Evolutionary conservation across 2,329 filamentous ascomycete species (phyloP), one percentile per base, ranked within the genome.

Genomic region (Stemphylium vesicarium): DNA sequence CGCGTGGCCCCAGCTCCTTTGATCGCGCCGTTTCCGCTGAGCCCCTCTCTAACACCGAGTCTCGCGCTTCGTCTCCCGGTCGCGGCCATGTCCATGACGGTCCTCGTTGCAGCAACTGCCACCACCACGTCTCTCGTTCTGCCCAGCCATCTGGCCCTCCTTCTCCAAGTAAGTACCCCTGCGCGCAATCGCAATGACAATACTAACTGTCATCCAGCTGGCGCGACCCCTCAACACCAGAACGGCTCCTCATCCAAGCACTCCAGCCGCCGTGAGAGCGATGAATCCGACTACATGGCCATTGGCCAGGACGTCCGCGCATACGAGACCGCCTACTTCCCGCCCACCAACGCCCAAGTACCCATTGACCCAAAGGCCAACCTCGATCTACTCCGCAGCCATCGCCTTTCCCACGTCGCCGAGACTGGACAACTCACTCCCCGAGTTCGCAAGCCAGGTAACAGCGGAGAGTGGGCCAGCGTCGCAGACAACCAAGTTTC

Each of bases 361-460:
- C 65, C 71, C 29, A 61, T 66, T 24, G 71, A 75, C 52, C 72
- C 73, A 15, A 68, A 68, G n/a, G 68, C 64, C 20, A 70, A 75
- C 48, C 70, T 75, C 32, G 69, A 74, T 38, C 66, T 80, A 22
- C 76, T 81, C 50, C 74, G 80, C 50, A 79, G 66, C 53, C 79
- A 81, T 59, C 79, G 80, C 29, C 67, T 79, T 49, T 81, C 80
- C 5, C 80, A 81, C 58, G 79, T 79, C 29, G 80, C 80, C 15
- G 80, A 82, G 65, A 82, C 78, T 32, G 80, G 80, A 13, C 80
- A 81, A 57, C 71, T 82, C 41, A 75, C 74, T 24, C 77, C 76
- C 18, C 62, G 77, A 56, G 70, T 74, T 33, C 75, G 75, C 51
- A 70, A 66, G 58, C 70, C 72, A 59, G 71, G 69, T 51, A 63